Percentiles rank a stretch among this genome's conserved stretches.
These are phyloP conservation scores for Globisporangium lucens DNA, from an alignment of 352 stramenopile genomes.

Conservation along the genomic window DNA sequence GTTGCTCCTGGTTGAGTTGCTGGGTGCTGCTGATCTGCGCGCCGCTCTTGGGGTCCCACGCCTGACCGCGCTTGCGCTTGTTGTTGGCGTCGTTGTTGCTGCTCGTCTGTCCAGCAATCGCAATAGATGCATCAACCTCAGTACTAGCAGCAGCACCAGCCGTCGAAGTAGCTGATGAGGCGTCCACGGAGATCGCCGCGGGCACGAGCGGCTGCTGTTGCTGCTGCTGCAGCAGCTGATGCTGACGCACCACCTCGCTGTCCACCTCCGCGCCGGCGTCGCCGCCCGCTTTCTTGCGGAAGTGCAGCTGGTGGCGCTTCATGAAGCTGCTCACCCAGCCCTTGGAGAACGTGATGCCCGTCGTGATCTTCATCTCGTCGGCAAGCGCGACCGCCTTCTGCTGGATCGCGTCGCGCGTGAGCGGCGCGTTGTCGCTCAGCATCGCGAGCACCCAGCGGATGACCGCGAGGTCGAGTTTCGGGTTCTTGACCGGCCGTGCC, in stretches of 20 bases:
- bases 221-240: not conserved
- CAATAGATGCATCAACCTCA: not conserved
- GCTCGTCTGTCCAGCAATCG: not conserved
- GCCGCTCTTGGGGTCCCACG: not conserved
- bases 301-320: conserved; percentile 47
- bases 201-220: conserved; percentile 8
- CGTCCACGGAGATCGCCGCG: conserved; percentile 5
- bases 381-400: conserved; percentile 34
- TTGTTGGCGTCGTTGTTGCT: not conserved
- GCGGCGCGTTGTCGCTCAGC: conserved; percentile 21
- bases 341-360: conserved; percentile 52
- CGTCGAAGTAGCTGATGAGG: not conserved
- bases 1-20: conserved; percentile 1
- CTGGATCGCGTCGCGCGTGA: conserved; percentile 35
- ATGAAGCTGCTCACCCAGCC: conserved; percentile 64
- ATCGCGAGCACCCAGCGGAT: conserved; percentile 41
- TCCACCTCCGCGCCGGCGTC: conserved; percentile 8
- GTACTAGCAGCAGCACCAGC: not conserved
- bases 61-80: conserved; percentile 1
- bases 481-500: conserved; percentile 42
- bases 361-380: conserved; percentile 33
- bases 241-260: conserved; percentile 16
- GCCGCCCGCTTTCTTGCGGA: conserved; percentile 22
- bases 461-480: conserved; percentile 46
- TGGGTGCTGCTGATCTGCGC: conserved; percentile 1